A percentile compares a stretch with the other conserved stretches of the same genome.
Conservation (phyloP, 1,139 yeast genomes). For the Taphrina flavorubra region DNA sequence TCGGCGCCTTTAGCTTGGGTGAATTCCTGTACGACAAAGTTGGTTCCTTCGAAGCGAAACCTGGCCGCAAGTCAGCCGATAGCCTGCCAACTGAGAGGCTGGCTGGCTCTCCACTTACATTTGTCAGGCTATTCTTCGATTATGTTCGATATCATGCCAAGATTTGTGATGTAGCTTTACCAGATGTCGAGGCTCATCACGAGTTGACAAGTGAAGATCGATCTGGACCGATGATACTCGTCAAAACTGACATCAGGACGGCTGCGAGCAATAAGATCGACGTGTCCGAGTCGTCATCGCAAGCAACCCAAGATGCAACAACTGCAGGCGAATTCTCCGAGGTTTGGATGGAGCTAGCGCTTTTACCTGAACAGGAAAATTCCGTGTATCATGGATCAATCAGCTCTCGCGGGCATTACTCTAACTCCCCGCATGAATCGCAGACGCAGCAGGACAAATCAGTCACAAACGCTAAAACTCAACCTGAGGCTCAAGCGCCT, state of each 20-base stretch:
- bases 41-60: not conserved
- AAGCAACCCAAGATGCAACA: not conserved
- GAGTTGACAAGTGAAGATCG: not conserved
- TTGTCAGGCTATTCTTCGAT: not conserved
- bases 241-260: constrained; percentile 6
- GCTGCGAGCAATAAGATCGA: not conserved
- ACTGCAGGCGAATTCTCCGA: not conserved
- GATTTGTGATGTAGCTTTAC: not conserved
- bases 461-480: not conserved
- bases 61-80: not conserved
- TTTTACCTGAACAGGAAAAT: constrained; percentile 1
- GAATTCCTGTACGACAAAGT: constrained; percentile 2
- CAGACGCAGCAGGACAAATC: not conserved
- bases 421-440: not conserved
- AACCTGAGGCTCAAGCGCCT: not conserved
- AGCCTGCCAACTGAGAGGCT: constrained; percentile 5
- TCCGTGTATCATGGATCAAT: not conserved
- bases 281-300: not conserved
- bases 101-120: constrained; percentile 6
- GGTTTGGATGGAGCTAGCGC: not conserved
- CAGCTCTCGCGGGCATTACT: constrained; percentile 2
- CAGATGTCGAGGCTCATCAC: not conserved
- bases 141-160: constrained; percentile 1
- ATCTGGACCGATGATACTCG: not conserved
- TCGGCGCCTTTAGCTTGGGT: constrained; percentile 10